A percentile compares a stretch with the other conserved stretches of the same genome.
These are phyloP conservation scores for Flaveria bidentis DNA, from an alignment of 129 eudicot genomes.

Conservation along the genomic window DNA sequence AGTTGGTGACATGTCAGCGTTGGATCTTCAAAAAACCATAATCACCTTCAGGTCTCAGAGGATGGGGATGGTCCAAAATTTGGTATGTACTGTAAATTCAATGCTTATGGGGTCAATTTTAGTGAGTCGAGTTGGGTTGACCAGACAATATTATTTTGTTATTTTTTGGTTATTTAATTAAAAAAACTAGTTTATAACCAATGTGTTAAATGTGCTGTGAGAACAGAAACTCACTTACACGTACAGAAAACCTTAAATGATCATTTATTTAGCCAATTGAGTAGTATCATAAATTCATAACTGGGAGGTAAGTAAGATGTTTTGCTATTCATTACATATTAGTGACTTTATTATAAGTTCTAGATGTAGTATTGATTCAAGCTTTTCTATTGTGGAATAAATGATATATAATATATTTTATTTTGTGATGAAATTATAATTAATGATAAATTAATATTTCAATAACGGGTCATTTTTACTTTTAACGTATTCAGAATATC, in stretches of 20 bases:
- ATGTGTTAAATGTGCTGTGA: neutral
- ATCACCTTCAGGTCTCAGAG: conserved; percentile 79
- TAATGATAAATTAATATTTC: neutral
- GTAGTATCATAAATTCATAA: neutral
- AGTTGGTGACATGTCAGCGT: conserved; percentile 78
- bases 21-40: conserved; percentile 76
- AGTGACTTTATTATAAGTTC: neutral
- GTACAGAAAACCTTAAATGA: neutral
- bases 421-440: neutral
- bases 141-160: neutral
- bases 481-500: neutral
- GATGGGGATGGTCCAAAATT: conserved; percentile 90
- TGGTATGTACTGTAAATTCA: conserved; percentile 42
- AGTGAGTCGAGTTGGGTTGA: neutral
- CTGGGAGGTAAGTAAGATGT: neutral
- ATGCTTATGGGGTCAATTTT: neutral
- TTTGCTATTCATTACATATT: neutral
- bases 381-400: neutral
- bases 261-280: neutral
- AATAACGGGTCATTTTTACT: neutral
- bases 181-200: neutral
- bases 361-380: neutral
- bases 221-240: neutral
- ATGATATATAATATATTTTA: neutral
- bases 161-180: neutral